A percentile compares a stretch with the other conserved stretches of the same genome.
phyloP scores from a whole-genome alignment of 164 flowering plant genomes.

The Vitis rotundifolia region DNA sequence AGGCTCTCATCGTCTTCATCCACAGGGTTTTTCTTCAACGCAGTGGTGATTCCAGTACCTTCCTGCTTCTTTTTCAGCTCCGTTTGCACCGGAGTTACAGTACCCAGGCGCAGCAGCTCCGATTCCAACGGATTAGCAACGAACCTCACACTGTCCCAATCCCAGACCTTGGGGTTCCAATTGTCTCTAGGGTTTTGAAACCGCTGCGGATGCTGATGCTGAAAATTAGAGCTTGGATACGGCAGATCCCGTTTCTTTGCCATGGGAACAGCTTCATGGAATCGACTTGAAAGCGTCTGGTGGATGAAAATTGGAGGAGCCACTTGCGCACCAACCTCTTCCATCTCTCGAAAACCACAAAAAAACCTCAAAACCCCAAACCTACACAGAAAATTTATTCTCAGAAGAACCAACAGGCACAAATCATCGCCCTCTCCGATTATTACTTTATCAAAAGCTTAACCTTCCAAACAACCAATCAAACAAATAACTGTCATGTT shows the following conservation, averaged over 20 bases:
- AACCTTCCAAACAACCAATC: too few species aligned
- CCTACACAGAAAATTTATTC: not conserved
- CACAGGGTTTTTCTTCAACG: slow-evolving; percentile 5
- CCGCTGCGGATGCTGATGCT: slow-evolving; percentile 28
- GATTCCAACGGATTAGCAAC: slow-evolving; percentile 51
- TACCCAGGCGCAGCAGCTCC: slow-evolving; percentile 27
- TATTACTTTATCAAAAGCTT: too few species aligned
- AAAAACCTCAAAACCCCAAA: not conserved
- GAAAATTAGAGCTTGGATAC: slow-evolving; percentile 29
- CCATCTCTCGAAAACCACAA: slow-evolving; percentile 34
- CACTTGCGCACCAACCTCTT: slow-evolving; percentile 65
- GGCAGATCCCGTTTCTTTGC: slow-evolving; percentile 68
- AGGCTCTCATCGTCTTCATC: slow-evolving; percentile 48
- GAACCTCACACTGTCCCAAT: slow-evolving; percentile 70
- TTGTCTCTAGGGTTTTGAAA: slow-evolving; percentile 22
- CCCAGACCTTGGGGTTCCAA: slow-evolving; percentile 77
- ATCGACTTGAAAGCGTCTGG: slow-evolving; percentile 43
- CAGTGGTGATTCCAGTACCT: not conserved
- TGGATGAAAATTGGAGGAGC: slow-evolving; percentile 64
- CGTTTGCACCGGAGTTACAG: not conserved
- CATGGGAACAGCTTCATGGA: slow-evolving; percentile 41
- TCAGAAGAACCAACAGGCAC: too few species aligned
- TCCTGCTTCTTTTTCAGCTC: slow-evolving; percentile 25
- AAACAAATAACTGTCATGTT: too few species aligned
- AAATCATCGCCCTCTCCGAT: too few species aligned